These are phyloP conservation scores for Lumnitzera racemosa DNA, from an alignment of 345 rosid species.

Conservation along the genomic window DNA sequence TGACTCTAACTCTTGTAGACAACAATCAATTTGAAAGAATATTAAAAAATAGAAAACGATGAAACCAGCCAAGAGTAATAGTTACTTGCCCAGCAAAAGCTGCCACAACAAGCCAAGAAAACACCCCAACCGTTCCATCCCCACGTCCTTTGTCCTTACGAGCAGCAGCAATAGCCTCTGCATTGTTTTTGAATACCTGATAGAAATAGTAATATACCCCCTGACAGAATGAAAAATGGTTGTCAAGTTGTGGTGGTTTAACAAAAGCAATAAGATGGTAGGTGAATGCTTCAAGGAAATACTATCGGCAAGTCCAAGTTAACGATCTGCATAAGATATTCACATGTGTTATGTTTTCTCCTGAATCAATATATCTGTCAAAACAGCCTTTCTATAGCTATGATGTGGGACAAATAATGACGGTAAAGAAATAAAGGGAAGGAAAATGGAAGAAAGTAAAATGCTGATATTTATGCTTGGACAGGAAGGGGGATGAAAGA, in stretches of 20 bases:
- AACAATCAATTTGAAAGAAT: no score
- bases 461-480: no score
- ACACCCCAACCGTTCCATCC: constrained; percentile 48
- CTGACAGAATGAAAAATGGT: constrained; percentile 23
- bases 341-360: no score
- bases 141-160: constrained; percentile 42
- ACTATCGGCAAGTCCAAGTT: background rate
- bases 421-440: no score
- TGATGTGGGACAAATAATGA: no score
- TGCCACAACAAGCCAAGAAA: constrained; percentile 68
- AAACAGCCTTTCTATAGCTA: no score
- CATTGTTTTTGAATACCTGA: constrained; percentile 59
- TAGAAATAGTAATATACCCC: constrained; percentile 67
- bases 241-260: background rate
- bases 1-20: no score
- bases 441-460: no score
- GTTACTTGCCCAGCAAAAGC: constrained; percentile 50
- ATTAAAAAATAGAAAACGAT: background rate
- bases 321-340: no score
- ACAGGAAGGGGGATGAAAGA: no score
- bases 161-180: constrained; percentile 42
- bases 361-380: no score
- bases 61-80: background rate
- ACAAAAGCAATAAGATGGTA: background rate
- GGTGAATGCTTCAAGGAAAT: background rate